phyloP scores from a whole-genome alignment of 2,329 filamentous ascomycete species.

The Aspergillus aculeatinus region DNA sequence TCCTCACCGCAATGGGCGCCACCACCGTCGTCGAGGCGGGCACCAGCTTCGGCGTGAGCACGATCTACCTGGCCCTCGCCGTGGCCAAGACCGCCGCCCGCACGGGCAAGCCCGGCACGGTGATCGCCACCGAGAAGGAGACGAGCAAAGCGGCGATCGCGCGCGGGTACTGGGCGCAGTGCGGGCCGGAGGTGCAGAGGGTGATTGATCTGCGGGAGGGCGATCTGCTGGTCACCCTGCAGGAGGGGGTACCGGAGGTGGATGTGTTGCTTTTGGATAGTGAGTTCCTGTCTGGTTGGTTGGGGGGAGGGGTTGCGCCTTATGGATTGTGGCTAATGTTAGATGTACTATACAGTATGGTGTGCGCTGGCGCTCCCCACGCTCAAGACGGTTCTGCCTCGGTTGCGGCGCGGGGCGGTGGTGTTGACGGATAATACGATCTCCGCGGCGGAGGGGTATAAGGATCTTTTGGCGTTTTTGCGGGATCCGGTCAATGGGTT shows the following conservation, averaged over 20 bases:
- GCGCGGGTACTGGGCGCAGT: conserved; percentile 53
- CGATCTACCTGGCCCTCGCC: conserved; percentile 62
- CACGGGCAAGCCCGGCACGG: conserved; percentile 40
- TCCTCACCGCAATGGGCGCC: conserved; percentile 51
- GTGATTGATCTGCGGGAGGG: conserved; percentile 60
- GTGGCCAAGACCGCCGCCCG: conserved; percentile 49
- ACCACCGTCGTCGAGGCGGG: conserved; percentile 59
- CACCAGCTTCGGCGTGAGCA: conserved; percentile 62
- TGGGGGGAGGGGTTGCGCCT: no score
- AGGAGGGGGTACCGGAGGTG: conserved; percentile 49
- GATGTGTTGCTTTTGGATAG: conserved; percentile 64
- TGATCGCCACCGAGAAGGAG: conserved; percentile 64
- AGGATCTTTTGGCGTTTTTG: conserved; percentile 51
- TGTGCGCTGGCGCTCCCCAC: conserved; percentile 39
- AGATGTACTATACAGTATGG: conserved; percentile 35
- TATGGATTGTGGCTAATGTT: background rate
- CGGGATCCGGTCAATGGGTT: conserved; percentile 50
- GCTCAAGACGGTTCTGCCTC: conserved; percentile 37
- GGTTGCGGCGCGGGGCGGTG: conserved; percentile 36
- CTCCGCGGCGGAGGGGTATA: conserved; percentile 31
- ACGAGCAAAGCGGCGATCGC: conserved; percentile 53
- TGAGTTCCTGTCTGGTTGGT: conserved; percentile 39
- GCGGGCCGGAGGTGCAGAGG: conserved; percentile 49
- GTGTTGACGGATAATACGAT: conserved; percentile 42
- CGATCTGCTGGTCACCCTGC: conserved; percentile 57